Conservation (phyloP, 2,329 filamentous ascomycete genomes). For the Colletotrichum cordylinicola region DNA sequence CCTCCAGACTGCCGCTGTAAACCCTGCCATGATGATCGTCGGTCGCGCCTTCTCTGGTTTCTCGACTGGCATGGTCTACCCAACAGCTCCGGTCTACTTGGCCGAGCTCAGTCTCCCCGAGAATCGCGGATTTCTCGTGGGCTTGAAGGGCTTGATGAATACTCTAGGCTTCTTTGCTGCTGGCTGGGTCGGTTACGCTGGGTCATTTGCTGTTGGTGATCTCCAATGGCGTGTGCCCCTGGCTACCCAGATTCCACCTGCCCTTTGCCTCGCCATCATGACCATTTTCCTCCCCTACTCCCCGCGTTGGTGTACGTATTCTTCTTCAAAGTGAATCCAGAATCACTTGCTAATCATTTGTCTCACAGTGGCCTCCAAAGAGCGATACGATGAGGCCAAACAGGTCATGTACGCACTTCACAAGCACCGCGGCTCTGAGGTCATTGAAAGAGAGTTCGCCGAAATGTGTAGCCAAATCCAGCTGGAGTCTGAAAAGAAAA, state of each 20-base stretch:
- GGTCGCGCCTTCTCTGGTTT: conserved; percentile 29
- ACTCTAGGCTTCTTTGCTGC: conserved; percentile 41
- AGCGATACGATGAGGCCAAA: conserved; percentile 30
- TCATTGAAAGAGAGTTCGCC: conserved; percentile 23
- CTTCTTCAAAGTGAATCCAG: fast-evolving
- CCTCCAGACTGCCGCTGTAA: conserved; percentile 25
- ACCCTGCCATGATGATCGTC: conserved; percentile 32
- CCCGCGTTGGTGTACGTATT: conserved; percentile 27
- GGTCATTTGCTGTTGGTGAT: conserved; percentile 33
- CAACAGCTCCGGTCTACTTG: conserved; percentile 30
- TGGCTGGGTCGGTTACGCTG: conserved; percentile 45
- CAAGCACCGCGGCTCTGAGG: conserved; percentile 26
- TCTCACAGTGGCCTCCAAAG: not conserved
- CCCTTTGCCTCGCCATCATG: conserved; percentile 25
- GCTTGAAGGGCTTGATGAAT: conserved; percentile 37
- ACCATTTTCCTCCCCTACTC: conserved; percentile 29
- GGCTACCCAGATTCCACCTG: conserved; percentile 34
- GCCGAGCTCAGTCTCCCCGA: conserved; percentile 30
- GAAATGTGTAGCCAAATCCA: conserved; percentile 30
- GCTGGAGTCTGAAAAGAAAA: conserved; percentile 24
- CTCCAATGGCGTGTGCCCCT: conserved; percentile 39
- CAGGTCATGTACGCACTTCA: conserved; percentile 28
- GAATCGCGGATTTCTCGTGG: conserved; percentile 30
- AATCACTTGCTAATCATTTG: not conserved
- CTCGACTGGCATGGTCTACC: conserved; percentile 28